Base-by-base conservation (phyloP, 257 asterid genomes). In the Ehretia macrophylla region DNA sequence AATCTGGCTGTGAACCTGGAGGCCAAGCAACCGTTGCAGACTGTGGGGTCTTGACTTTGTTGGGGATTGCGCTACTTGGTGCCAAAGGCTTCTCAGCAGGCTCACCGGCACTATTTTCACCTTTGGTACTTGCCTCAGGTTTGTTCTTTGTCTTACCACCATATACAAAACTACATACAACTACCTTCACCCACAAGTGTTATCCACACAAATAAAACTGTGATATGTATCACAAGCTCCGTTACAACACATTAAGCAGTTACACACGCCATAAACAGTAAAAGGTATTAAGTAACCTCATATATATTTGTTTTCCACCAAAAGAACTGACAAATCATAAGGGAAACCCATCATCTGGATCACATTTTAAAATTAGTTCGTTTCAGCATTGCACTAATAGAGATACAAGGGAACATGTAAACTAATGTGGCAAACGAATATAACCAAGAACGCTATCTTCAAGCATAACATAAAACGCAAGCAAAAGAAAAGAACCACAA, bases 21-120 rank as follows among this genome's bases (percentile, higher is more conserved):
- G 90, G 89, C 98, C 96, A 91, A 58, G 50, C 65, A 19, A 65
- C 70, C 10, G 71, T 18, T 20, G 81, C 87, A 12, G 87, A 65
- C 52, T 59, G 69, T 55, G 77, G 80, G 39, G 79, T 47, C 19
- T 63, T 72, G 57, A 47, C 77, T 60, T 76, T 91, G 57, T 62
- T 55, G 39, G 82, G 58, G 62, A 75, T 58, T 17, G 72, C 53
- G 47, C 49, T 61, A 10, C 18, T 59, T 42, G 87, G 84, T 44
- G 77, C 65, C 37, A 55, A 12, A 20, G 85, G 63, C 63, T 71
- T 78, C 49, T 82, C 89, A 18, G 63, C 77, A 63, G 84, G 61
- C 68, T 48, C 63, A 3, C 57, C 57, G 3, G 56, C 38, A 46
- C 44, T 63, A 14, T 72, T 75, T 10, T 77, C 81, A 1, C 76